phyloP scores from a whole-genome alignment of 2,329 filamentous ascomycete species.

The Meredithiella fracta region DNA sequence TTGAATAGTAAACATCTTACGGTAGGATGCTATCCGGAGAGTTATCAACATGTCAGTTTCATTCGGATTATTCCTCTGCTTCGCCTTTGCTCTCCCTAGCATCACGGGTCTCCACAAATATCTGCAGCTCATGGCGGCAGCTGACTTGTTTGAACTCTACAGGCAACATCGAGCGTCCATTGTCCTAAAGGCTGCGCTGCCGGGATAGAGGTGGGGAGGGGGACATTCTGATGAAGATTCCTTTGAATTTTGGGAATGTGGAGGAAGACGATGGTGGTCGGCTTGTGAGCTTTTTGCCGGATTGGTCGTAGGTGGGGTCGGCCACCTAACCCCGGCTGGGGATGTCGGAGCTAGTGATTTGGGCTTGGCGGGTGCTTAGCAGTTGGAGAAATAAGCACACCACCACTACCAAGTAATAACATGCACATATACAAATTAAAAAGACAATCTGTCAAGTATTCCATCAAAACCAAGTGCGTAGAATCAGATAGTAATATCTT shows the following conservation, averaged over 20 bases:
- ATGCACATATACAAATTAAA: too few relatives aligned
- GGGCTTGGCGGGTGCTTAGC: too few relatives aligned
- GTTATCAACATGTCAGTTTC: neutral
- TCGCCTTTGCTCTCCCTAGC: neutral
- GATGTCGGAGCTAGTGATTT: too few relatives aligned
- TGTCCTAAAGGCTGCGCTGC: neutral
- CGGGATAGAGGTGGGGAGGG: neutral
- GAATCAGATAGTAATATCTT: neutral
- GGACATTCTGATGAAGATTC: neutral
- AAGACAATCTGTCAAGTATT: too few relatives aligned
- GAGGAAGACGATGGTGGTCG: too few relatives aligned
- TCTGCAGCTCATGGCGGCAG: neutral
- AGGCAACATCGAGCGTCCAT: neutral
- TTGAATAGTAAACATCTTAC: neutral
- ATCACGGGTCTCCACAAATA: neutral
- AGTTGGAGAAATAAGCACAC: too few relatives aligned
- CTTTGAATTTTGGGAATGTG: neutral
- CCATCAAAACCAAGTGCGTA: neutral
- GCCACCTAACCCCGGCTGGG: too few relatives aligned
- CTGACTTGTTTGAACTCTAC: neutral
- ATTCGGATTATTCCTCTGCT: neutral
- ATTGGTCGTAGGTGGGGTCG: too few relatives aligned
- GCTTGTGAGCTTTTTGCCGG: too few relatives aligned
- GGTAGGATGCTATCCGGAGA: neutral
- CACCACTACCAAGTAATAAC: too few relatives aligned